phyloP scores from a whole-genome alignment of 1,139 yeast genomes.

The Debaryomycetaceae sp. region DNA sequence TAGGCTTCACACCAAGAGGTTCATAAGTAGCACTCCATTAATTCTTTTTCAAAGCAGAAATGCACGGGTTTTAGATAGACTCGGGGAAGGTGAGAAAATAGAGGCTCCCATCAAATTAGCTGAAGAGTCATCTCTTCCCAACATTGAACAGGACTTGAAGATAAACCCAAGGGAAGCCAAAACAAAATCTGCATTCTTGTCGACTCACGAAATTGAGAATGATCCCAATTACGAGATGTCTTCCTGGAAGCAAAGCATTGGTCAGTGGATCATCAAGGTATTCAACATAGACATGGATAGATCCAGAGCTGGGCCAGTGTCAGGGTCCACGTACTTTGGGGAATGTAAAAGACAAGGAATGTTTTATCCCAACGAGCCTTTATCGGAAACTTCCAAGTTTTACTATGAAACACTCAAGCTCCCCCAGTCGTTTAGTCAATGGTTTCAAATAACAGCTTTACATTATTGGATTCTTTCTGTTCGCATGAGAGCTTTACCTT shows the following conservation, averaged over 20 bases:
- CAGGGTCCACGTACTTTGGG: constrained; percentile 83
- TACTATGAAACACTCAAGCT: constrained; percentile 77
- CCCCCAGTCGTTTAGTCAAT: constrained; percentile 86
- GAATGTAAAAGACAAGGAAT: constrained; percentile 84
- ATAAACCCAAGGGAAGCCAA: constrained; percentile 39
- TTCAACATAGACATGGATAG: constrained; percentile 88
- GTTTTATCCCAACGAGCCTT: constrained; percentile 66
- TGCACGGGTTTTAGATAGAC: constrained; percentile 17
- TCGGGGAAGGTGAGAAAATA: constrained; percentile 19
- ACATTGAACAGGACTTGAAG: constrained; percentile 38
- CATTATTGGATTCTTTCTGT: constrained; percentile 94
- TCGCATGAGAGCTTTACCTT: constrained; percentile 95
- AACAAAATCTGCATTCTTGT: constrained; percentile 46
- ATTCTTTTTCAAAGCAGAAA: constrained; percentile 10
- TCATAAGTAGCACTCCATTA: constrained; percentile 1
- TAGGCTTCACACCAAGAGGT: constrained; percentile 1
- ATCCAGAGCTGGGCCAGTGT: constrained; percentile 89
- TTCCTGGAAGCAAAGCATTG: constrained; percentile 65
- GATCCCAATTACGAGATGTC: constrained; percentile 55
- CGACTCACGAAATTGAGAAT: constrained; percentile 57
- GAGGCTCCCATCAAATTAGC: constrained; percentile 46
- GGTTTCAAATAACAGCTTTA: constrained; percentile 88
- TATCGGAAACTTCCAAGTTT: constrained; percentile 61
- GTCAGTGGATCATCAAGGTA: constrained; percentile 63
- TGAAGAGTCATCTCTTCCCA: constrained; percentile 46